Evolutionary conservation across 257 asterid species (phyloP).

Genomic region (Solanum phureja): DNA sequence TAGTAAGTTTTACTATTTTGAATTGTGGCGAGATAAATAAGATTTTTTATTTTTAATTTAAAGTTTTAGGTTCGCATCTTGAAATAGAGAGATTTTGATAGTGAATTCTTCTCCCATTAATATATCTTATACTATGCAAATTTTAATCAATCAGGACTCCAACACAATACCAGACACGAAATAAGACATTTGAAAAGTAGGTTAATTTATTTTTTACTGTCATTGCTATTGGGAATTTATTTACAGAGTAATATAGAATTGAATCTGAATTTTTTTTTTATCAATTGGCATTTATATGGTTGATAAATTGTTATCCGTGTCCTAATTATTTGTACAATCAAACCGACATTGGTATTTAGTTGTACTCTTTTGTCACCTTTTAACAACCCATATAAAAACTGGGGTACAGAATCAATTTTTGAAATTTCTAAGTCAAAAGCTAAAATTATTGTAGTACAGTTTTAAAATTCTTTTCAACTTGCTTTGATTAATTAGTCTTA

Average conservation of each 20-base stretch:
- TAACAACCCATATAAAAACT: neutral
- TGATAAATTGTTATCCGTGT: neutral
- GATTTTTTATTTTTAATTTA: neutral
- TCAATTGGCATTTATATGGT: neutral
- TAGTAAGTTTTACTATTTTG: neutral
- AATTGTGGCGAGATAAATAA: neutral
- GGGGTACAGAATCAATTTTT: neutral
- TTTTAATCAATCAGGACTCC: neutral
- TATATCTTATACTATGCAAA: neutral
- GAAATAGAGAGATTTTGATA: neutral
- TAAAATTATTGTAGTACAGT: neutral
- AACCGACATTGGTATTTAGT: neutral
- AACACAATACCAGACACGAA: neutral
- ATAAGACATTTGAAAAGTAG: neutral
- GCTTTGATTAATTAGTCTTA: neutral
- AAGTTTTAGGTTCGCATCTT: rapidly evolving
- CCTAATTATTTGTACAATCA: neutral
- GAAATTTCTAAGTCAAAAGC: neutral
- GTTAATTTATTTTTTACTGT: neutral
- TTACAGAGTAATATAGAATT: neutral
- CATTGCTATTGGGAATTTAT: neutral
- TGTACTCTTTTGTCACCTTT: neutral
- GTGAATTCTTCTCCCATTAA: neutral
- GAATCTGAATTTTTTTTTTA: too few relatives aligned
- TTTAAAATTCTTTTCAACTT: neutral